phyloP scores from a whole-genome alignment of 2,329 filamentous ascomycete genomes.

The Apiospora arundinis region DNA sequence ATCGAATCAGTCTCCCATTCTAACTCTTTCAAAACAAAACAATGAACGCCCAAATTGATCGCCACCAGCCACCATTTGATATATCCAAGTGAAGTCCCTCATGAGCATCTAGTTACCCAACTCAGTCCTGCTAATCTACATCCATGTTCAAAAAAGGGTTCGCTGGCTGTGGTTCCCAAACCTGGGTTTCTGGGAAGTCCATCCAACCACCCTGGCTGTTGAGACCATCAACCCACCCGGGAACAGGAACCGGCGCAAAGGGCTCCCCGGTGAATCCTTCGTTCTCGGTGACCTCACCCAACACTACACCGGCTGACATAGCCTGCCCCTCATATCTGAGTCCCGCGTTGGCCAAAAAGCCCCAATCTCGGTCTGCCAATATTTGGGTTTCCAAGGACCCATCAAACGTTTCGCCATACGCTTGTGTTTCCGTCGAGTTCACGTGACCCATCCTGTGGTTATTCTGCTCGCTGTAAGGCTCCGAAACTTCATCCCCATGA shows the following conservation, averaged over 20 bases:
- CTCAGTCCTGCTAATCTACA: background rate
- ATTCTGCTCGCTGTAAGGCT: no score
- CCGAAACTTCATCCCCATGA: background rate
- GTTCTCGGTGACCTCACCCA: background rate
- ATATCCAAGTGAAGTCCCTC: no score
- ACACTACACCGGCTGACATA: background rate
- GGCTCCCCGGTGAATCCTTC: background rate
- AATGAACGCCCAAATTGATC: background rate
- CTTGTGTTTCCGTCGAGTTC: no score
- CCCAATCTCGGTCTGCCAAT: background rate
- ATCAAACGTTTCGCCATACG: background rate
- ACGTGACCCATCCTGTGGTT: no score
- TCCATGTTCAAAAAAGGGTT: background rate
- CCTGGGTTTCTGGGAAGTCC: background rate
- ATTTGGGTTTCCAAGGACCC: background rate
- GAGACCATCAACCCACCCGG: background rate
- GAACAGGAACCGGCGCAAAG: background rate
- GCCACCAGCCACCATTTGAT: no score
- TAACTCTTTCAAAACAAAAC: no score
- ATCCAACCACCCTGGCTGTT: background rate
- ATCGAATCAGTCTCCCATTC: no score
- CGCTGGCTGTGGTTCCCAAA: background rate
- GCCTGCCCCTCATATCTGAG: background rate
- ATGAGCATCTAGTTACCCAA: no score
- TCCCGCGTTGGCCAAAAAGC: background rate